phyloP scores from a whole-genome alignment of 2,329 filamentous ascomycete genomes.

The Eutypella sp. region DNA sequence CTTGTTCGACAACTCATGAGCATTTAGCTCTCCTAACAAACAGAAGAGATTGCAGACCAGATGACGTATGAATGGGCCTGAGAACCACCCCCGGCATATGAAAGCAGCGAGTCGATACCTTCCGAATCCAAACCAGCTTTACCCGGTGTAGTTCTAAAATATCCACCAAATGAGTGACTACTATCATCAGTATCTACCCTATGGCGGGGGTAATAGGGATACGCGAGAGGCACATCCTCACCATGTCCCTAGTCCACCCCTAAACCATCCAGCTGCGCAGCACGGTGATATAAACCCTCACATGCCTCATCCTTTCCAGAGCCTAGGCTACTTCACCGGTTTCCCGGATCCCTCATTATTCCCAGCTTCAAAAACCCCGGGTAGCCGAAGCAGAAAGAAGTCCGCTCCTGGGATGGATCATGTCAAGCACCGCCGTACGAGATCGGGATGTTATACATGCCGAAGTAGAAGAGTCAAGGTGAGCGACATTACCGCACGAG shows the following conservation, averaged over 20 bases:
- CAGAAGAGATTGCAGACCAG: neutral
- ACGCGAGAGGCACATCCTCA: slow-evolving; percentile 34
- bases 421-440: slow-evolving; percentile 87
- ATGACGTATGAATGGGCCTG: neutral
- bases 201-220: slow-evolving; percentile 39
- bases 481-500: slow-evolving; percentile 14
- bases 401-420: slow-evolving; percentile 55
- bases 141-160: slow-evolving; percentile 2
- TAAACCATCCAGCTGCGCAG: slow-evolving; percentile 22
- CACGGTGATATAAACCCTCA: slow-evolving; percentile 26
- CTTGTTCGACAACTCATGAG: neutral
- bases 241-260: slow-evolving; percentile 34
- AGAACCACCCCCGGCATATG: neutral
- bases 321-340: slow-evolving; percentile 44
- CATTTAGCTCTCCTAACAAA: neutral
- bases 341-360: slow-evolving; percentile 47
- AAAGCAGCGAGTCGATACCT: neutral
- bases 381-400: slow-evolving; percentile 42
- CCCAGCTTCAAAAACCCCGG: slow-evolving; percentile 42
- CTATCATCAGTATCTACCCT: slow-evolving; percentile 51
- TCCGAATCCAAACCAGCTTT: slow-evolving; percentile 4
- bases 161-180: slow-evolving; percentile 46
- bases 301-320: slow-evolving; percentile 40
- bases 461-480: slow-evolving; percentile 81
- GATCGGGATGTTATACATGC: slow-evolving; percentile 92